A percentile compares a stretch with the other conserved stretches of the same genome.
Evolutionary conservation across 2,329 filamentous ascomycete species (phyloP).

Genomic region (Knoxdaviesia capensis): DNA sequence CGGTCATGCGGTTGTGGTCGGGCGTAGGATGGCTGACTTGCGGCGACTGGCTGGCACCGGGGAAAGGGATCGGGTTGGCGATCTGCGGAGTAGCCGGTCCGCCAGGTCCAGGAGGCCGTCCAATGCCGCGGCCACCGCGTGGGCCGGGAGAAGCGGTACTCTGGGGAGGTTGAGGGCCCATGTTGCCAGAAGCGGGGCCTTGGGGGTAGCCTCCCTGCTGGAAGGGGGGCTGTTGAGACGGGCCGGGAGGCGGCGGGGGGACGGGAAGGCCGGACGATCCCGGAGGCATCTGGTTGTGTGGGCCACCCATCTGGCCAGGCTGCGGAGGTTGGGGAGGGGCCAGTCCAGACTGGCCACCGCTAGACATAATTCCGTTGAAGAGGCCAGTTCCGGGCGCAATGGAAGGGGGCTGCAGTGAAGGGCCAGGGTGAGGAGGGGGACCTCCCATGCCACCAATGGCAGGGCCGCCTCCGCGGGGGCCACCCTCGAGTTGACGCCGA

Average conservation of each 20-base stretch:
- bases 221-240: slow-evolving; percentile 50
- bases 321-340: slow-evolving; percentile 60
- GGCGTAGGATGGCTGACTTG: slow-evolving; percentile 71
- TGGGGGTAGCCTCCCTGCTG: slow-evolving; percentile 50
- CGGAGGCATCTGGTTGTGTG: slow-evolving; percentile 27
- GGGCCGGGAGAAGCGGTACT: slow-evolving; percentile 76
- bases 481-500: slow-evolving; percentile 64
- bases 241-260: slow-evolving; percentile 36
- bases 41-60: slow-evolving; percentile 63
- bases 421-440: slow-evolving; percentile 54
- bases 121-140: slow-evolving; percentile 45
- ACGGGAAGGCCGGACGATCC: slow-evolving; percentile 27
- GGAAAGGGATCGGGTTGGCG: slow-evolving; percentile 70
- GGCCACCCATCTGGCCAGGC: slow-evolving; percentile 32
- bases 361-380: slow-evolving; percentile 91
- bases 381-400: slow-evolving; percentile 83
- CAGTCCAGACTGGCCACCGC: slow-evolving; percentile 63
- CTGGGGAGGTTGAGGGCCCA: slow-evolving; percentile 64
- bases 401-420: slow-evolving; percentile 69
- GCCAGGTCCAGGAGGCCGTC: slow-evolving; percentile 41
- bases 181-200: slow-evolving; percentile 42
- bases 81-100: slow-evolving; percentile 75
- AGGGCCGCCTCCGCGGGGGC: slow-evolving; percentile 22
- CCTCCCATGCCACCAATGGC: slow-evolving; percentile 28
- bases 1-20: slow-evolving; percentile 36